Conservation (phyloP, 202 grass and related monocot species). For the Zizania palustris region DNA sequence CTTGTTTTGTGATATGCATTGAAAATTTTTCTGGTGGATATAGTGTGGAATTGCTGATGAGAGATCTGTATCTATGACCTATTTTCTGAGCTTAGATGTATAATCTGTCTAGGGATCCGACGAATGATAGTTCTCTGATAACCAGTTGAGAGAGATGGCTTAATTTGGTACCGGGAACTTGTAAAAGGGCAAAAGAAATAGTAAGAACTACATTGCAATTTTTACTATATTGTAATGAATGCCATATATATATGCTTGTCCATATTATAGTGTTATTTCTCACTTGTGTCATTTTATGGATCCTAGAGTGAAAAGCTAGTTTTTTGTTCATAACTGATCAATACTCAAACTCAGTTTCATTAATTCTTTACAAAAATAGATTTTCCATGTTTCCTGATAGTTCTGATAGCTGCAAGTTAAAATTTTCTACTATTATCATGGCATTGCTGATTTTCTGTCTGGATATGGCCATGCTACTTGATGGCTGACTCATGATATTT, state of each 20-base stretch:
- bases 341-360: not conserved
- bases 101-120: not conserved
- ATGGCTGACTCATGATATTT: not conserved
- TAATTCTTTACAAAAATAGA: not conserved
- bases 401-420: not conserved
- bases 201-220: not conserved
- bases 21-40: slow-evolving; percentile 5
- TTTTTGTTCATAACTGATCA: not conserved
- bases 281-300: slow-evolving; percentile 8
- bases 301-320: not conserved
- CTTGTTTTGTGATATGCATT: slow-evolving; percentile 1
- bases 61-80: not conserved
- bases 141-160: not conserved
- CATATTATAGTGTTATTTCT: not conserved
- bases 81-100: not conserved
- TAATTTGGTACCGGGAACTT: not conserved
- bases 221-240: not conserved
- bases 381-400: not conserved
- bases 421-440: not conserved
- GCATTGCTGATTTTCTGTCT: not conserved
- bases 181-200: not conserved
- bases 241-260: not conserved
- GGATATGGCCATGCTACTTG: not conserved
- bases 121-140: not conserved
- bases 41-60: not conserved